Conservation (phyloP, 208 protist genomes). For the Leishmania tropica region DNA sequence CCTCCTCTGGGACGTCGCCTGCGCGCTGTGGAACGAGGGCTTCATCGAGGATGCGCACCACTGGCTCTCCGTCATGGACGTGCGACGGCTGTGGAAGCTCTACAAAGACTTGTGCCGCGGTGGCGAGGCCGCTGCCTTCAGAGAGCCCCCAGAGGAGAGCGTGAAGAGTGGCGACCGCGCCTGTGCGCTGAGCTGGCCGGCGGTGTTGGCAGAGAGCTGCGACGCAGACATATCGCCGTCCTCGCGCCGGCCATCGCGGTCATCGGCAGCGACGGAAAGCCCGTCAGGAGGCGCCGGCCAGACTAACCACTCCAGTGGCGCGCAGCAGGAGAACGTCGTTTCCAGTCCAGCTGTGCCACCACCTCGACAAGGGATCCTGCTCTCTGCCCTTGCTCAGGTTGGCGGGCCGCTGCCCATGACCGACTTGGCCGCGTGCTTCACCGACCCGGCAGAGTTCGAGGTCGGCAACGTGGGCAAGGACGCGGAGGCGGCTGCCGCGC, state of each 20-base stretch:
- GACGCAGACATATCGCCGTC: conserved; percentile 13
- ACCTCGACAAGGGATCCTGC: conserved; percentile 15
- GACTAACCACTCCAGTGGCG: neutral
- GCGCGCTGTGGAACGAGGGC: conserved; percentile 61
- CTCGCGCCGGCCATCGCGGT: neutral
- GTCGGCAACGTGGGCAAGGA: neutral
- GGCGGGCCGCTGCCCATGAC: conserved; percentile 16
- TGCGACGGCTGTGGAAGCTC: conserved; percentile 37
- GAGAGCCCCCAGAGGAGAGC: conserved; percentile 20
- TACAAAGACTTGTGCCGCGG: conserved; percentile 8
- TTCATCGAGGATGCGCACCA: conserved; percentile 54
- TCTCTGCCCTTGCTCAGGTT: conserved; percentile 4
- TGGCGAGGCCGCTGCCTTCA: neutral
- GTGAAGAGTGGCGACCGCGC: conserved; percentile 14
- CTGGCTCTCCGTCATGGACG: conserved; percentile 53
- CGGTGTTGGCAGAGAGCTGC: conserved; percentile 20
- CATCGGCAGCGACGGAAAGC: neutral
- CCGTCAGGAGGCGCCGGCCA: neutral
- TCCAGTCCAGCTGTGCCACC: neutral
- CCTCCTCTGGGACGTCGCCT: conserved; percentile 60
- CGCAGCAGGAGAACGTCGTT: neutral
- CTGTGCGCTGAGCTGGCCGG: conserved; percentile 28
- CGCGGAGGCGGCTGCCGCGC: neutral
- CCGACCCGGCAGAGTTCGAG: neutral
- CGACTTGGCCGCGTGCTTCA: neutral